Conservation (phyloP, 306 rosid genomes). For the Rubus idaeus region DNA sequence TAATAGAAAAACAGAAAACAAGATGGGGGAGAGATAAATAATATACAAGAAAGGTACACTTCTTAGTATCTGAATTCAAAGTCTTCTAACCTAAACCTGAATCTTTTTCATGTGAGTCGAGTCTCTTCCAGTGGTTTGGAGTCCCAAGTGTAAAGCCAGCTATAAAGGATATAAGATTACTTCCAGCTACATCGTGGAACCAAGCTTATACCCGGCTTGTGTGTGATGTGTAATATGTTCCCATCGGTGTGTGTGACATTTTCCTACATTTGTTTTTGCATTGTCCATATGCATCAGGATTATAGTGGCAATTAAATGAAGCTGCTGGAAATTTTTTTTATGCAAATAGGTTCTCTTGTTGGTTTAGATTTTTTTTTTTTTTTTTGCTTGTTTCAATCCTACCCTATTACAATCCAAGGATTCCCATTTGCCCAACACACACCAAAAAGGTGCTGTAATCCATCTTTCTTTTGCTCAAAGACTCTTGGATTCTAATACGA, state of each 20-base stretch:
- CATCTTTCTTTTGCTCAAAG: neutral
- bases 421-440: neutral
- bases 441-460: neutral
- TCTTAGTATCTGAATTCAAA: neutral
- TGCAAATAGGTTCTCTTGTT: neutral
- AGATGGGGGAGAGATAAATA: neutral
- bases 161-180: neutral
- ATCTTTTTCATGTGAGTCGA: neutral
- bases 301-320: no score
- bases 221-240: neutral
- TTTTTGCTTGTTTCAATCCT: neutral
- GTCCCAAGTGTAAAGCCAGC: no score
- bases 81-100: neutral
- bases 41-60: neutral
- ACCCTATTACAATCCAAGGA: neutral
- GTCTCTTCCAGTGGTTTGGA: neutral
- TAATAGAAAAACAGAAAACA: neutral
- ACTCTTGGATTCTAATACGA: neutral
- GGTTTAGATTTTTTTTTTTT: neutral
- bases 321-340: neutral
- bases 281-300: no score
- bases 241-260: no score
- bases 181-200: neutral
- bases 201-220: neutral
- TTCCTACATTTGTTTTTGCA: no score